These are phyloP conservation scores for Stylosanthes scabra DNA, from an alignment of 331 rosid genomes.

Conservation along the genomic window DNA sequence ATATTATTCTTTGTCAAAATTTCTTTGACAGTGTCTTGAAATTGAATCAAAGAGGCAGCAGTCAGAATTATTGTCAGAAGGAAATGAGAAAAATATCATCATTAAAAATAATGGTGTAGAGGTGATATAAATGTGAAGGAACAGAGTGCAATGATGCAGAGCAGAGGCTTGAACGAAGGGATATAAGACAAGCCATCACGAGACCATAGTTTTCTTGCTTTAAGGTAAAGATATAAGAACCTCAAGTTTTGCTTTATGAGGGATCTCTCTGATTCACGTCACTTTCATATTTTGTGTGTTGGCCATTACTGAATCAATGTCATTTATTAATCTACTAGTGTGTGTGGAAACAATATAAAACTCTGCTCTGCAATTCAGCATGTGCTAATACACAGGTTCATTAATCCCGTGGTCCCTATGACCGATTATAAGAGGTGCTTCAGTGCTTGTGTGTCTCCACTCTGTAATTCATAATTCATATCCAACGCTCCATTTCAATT, in stretches of 20 bases:
- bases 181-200: not conserved
- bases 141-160: not conserved
- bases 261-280: not conserved
- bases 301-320: not conserved
- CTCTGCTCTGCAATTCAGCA: no score
- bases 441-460: not conserved
- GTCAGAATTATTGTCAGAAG: not conserved
- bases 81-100: not conserved
- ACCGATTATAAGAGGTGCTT: not conserved
- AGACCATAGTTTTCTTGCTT: not conserved
- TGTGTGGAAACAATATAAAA: no score
- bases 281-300: not conserved
- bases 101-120: not conserved
- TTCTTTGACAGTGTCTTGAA: not conserved
- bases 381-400: not conserved
- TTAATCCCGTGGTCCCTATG: not conserved
- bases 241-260: not conserved
- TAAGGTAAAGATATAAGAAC: not conserved
- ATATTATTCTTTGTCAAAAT: no score
- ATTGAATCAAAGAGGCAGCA: not conserved
- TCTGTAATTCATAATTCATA: not conserved
- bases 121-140: not conserved
- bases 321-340: not conserved
- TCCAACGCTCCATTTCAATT: not conserved
- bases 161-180: not conserved